These are phyloP conservation scores for Sphagnum magellanicum DNA, from an alignment of 228 moss, liverwort and hornwort genomes.

Conservation along the genomic window DNA sequence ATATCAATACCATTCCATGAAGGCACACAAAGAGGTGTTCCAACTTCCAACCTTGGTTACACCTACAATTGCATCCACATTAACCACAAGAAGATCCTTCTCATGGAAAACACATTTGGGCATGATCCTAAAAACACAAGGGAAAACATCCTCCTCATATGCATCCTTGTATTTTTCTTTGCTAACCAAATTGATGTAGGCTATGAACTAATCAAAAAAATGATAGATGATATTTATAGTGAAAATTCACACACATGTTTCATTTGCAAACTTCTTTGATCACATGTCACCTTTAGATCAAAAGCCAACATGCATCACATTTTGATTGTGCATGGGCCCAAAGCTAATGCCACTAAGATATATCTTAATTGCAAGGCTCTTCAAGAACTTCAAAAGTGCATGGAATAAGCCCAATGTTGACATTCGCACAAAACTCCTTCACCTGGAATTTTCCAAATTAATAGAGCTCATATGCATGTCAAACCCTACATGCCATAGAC, in stretches of 20 bases:
- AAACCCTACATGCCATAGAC: conserved; percentile 98
- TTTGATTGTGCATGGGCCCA: conserved; percentile 95
- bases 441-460: conserved; percentile 84
- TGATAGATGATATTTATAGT: conserved; percentile 99
- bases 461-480: conserved; percentile 73
- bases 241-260: conserved; percentile 89
- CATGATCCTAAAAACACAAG: conserved; percentile 85
- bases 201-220: conserved; percentile 94
- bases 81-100: conserved; percentile 94
- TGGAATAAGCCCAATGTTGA: conserved; percentile 98
- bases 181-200: conserved; percentile 73
- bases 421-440: conserved; percentile 98
- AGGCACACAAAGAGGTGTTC: conserved; percentile 89
- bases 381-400: conserved; percentile 91
- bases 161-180: conserved; percentile 97
- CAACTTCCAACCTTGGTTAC: conserved; percentile 70
- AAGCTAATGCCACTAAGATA: conserved; percentile 93
- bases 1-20: conserved; percentile 87
- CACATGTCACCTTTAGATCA: conserved; percentile 94
- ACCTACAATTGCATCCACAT: conserved; percentile 84
- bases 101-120: conserved; percentile 98
- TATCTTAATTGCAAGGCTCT: conserved; percentile 93
- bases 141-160: conserved; percentile 94
- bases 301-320: conserved; percentile 97
- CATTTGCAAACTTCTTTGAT: conserved; percentile 92